These are phyloP conservation scores for Dictyostelium intermedium DNA, from an alignment of 78 protist species.

Conservation along the genomic window DNA sequence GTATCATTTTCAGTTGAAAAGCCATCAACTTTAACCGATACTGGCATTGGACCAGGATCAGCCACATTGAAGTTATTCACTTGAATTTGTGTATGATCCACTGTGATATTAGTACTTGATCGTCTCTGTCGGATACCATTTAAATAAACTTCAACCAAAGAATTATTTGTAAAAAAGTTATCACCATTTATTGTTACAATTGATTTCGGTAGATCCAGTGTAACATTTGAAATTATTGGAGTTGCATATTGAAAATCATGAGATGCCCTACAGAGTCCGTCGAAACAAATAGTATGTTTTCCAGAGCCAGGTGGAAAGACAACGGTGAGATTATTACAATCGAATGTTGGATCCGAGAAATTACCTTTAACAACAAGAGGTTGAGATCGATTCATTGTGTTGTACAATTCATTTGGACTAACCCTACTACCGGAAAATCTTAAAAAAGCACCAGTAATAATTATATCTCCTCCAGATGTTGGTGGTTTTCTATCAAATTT, in stretches of 20 bases:
- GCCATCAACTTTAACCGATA: background rate
- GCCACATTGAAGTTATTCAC: background rate
- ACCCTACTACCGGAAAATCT: too few relatives aligned
- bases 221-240: background rate
- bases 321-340: background rate
- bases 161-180: background rate
- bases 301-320: background rate
- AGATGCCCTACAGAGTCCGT: too few relatives aligned
- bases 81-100: background rate
- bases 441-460: too few relatives aligned
- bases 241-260: background rate
- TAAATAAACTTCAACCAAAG: background rate
- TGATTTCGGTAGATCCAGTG: background rate
- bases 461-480: too few relatives aligned
- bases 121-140: background rate
- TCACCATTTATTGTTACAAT: background rate
- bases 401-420: too few relatives aligned
- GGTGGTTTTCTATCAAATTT: too few relatives aligned
- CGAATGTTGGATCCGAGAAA: background rate
- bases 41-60: background rate
- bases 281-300: too few relatives aligned
- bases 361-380: background rate
- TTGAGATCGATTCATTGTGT: too few relatives aligned
- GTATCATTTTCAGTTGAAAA: background rate
- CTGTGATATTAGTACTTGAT: background rate